Conservation (phyloP, 768 basidiomycete genomes). For the Termitomyces titanicus region DNA sequence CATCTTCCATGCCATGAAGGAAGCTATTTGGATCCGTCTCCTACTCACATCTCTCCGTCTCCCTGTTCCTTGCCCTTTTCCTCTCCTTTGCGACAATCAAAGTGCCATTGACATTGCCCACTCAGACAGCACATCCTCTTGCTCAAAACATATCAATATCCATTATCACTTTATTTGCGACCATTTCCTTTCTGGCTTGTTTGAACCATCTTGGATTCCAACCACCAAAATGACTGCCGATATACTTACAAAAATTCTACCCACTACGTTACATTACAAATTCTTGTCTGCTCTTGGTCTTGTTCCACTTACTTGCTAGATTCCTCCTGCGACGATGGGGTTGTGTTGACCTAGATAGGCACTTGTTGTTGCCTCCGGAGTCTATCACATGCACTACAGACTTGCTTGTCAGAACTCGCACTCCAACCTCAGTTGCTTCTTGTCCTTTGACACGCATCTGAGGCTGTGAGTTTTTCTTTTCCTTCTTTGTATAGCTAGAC, state of each 20-base stretch:
- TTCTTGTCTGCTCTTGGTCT: neutral
- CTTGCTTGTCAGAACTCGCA: neutral
- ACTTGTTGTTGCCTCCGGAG: neutral
- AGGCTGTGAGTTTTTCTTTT: neutral
- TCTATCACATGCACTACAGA: neutral
- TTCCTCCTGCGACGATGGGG: no score
- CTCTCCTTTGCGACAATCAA: no score
- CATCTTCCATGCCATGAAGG: neutral
- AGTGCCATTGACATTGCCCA: no score
- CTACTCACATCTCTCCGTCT: no score
- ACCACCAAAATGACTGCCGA: neutral
- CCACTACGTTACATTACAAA: neutral
- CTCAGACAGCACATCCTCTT: neutral
- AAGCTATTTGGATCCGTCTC: neutral
- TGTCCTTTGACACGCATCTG: neutral
- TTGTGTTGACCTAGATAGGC: neutral
- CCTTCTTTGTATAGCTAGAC: neutral
- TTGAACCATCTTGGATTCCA: neutral
- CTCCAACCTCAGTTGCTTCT: neutral
- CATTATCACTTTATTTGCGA: neutral
- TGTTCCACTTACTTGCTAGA: no score
- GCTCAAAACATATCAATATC: constrained; percentile 3
- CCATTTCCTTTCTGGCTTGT: no score
- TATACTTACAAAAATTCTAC: neutral
- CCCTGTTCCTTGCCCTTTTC: no score